These are phyloP conservation scores for Drechslerella coelobrocha DNA, from an alignment of 2,329 filamentous ascomycete species.

Conservation along the genomic window DNA sequence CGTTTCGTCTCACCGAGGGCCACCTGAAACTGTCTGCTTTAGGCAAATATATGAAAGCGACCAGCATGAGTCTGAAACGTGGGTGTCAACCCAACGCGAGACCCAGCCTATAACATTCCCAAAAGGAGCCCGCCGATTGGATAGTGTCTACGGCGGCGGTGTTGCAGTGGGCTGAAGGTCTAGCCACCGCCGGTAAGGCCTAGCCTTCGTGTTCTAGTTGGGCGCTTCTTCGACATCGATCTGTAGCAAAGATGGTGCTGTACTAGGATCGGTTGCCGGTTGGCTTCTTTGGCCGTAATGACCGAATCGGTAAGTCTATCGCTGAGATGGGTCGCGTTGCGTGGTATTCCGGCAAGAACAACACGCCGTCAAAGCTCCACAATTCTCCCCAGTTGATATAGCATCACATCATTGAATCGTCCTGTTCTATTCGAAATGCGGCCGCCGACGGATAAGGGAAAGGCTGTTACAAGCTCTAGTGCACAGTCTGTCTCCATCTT, in stretches of 20 bases:
- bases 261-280: too few relatives aligned
- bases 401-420: background rate
- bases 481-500: conserved; percentile 14
- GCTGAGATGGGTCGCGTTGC: background rate
- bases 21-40: background rate
- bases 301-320: too few relatives aligned
- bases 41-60: background rate
- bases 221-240: background rate
- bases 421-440: conserved; percentile 1
- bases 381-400: background rate
- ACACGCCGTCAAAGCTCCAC: background rate
- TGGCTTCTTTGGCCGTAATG: too few relatives aligned
- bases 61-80: background rate
- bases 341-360: conserved; percentile 43
- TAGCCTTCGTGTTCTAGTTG: too few relatives aligned
- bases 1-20: background rate
- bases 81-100: background rate
- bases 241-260: background rate
- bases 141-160: too few relatives aligned
- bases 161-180: too few relatives aligned
- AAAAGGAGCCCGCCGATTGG: too few relatives aligned
- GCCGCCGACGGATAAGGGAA: conserved; percentile 5
- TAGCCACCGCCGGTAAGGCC: too few relatives aligned
- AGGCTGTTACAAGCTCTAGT: background rate
- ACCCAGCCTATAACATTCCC: too few relatives aligned